These are phyloP conservation scores for Sugiyamaella castrensis DNA, from an alignment of 1,139 yeast species.

Conservation along the genomic window DNA sequence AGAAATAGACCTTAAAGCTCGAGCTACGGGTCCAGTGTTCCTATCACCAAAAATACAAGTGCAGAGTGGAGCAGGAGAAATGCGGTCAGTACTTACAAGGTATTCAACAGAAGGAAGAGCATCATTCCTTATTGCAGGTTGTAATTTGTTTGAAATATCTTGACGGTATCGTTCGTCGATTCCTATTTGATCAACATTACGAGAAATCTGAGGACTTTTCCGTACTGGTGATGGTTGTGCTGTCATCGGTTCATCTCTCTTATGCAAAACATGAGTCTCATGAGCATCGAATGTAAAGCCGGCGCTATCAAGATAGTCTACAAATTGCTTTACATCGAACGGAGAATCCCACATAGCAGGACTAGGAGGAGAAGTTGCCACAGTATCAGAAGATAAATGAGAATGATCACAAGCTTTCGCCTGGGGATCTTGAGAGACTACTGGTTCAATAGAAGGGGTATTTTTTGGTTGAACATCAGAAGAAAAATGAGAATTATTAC, in stretches of 20 bases:
- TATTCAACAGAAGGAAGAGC: constrained; percentile 1
- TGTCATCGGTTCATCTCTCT: not conserved
- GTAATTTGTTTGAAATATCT: not conserved
- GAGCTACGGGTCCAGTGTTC: too few species aligned
- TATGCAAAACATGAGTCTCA: not conserved
- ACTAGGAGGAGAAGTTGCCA: not conserved
- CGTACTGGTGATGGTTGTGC: not conserved
- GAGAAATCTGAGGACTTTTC: not conserved
- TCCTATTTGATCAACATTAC: not conserved
- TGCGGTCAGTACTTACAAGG: not conserved
- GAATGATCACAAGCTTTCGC: not conserved
- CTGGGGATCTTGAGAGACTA: not conserved
- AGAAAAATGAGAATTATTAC: not conserved
- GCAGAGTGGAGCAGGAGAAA: too few species aligned
- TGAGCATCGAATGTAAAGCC: not conserved
- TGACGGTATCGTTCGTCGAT: constrained; percentile 1
- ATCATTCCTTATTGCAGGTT: not conserved
- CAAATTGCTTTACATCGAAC: not conserved
- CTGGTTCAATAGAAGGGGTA: too few species aligned
- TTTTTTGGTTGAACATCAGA: too few species aligned
- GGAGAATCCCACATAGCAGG: constrained; percentile 1
- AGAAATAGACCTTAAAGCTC: too few species aligned
- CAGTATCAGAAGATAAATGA: not conserved
- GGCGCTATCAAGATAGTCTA: not conserved
- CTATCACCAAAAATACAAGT: too few species aligned